Evolutionary conservation across 768 basidiomycete species (phyloP), one percentile per base, ranked within the genome.

Genomic region (Tricholoma flavovirens): DNA sequence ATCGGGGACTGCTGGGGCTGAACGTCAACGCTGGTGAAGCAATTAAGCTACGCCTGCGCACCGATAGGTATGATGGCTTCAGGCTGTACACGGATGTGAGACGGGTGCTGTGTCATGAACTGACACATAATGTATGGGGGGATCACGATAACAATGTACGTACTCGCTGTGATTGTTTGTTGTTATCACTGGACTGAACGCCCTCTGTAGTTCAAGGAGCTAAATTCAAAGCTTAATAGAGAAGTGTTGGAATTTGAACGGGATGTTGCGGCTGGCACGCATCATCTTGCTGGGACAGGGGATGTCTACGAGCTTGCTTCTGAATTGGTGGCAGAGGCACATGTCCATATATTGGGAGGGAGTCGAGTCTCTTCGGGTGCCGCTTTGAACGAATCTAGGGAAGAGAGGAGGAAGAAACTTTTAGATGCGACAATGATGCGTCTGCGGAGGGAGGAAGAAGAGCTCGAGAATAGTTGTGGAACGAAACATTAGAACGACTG

Each of bases 121-220:
- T 90, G 35, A 73, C 88, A 19, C 88, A 91, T 66, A 90, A 89
- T 62, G 78, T 87, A 0, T 87, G 83, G 81, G 73, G 80, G 3
- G 82, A 84, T 59, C 88, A 91, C 61, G 84, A 87, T 62, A 77
- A 89, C 51, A 81, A 88, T 59, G 89, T 88, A 58, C 65, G 86
- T 74, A 4, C 17, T n/a, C 19, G 19, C 15, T 10, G 4, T 36
- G 10, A 3, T 50, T 49, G 29, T 36, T 9, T 7, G 40, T 33
- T 56, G 9, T 6, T 4, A n/a, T 45, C 5, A 26, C 24, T 26
- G 24, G 24, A 33, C 17, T 42, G 22, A 5, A n/a, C 38, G 36
- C 46, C n/a, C 15, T 3, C 9, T 56, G 8, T 29, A 86, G 90
- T 91, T 91, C 67, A 90, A 89, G 64, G 77, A 80, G 56, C 73